These are phyloP conservation scores for Persicaria tinctoria DNA, from an alignment of 148 eudicot species.

Conservation along the genomic window DNA sequence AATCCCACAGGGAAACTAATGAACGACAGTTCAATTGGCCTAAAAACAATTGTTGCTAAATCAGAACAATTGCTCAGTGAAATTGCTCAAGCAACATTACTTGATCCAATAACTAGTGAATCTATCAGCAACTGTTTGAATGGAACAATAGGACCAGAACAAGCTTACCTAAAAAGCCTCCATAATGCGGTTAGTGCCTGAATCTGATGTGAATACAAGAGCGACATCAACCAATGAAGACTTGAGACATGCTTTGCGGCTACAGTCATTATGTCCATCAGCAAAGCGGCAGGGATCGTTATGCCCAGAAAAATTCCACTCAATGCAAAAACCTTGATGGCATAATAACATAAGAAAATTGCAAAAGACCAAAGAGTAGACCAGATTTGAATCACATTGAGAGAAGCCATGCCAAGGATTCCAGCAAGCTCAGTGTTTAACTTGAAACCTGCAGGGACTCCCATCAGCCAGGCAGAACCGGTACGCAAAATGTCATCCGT, in stretches of 20 bases:
- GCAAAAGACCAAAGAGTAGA: constrained; percentile 68
- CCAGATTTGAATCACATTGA: constrained; percentile 91
- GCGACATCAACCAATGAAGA: constrained; percentile 61
- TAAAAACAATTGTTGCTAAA: neutral
- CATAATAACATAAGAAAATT: constrained; percentile 37
- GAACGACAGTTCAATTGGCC: neutral
- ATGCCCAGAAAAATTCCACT: constrained; percentile 67
- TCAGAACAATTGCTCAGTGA: neutral
- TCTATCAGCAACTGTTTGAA: neutral
- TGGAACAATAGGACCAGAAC: neutral
- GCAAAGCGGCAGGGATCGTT: constrained; percentile 64
- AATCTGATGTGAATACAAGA: constrained; percentile 73
- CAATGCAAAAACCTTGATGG: constrained; percentile 50
- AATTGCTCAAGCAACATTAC: too few species aligned
- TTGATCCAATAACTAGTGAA: neutral
- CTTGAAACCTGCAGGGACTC: constrained; percentile 97
- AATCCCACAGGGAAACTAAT: neutral
- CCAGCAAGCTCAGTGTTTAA: constrained; percentile 90
- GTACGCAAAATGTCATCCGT: constrained; percentile 66
- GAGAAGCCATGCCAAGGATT: constrained; percentile 72
- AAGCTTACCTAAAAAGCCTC: constrained; percentile 86
- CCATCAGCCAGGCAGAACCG: constrained; percentile 96
- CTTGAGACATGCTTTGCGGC: constrained; percentile 54
- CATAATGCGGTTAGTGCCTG: constrained; percentile 80
- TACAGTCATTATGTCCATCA: constrained; percentile 51